Base-by-base conservation (phyloP, 2,329 filamentous ascomycete species). In the Colletotrichum horii region DNA sequence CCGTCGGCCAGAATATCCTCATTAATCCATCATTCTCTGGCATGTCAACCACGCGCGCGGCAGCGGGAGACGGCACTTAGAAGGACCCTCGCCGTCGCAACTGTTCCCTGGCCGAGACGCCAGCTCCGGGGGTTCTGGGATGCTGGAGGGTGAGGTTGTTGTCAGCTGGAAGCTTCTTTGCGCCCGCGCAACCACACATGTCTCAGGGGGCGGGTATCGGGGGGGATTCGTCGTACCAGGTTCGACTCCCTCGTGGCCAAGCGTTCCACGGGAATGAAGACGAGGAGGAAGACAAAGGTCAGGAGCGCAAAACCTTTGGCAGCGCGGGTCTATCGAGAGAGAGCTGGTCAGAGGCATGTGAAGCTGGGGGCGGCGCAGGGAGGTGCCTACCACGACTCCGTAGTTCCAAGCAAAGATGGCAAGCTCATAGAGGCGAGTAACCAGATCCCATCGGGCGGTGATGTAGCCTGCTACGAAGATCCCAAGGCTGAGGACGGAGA, bases 391-490 rank as follows among this genome's bases (percentile, higher is more conserved):
- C 84, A 98, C 94, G 82, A 99, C 97, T 83, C 96, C 96, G 95
- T 98, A 95, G 85, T 98, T 95, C 96, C 96, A 98, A 80, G 97
- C 97, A 85, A 98, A 99, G 79, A 98, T 94, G 80, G 95, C 94
- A 82, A 99, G 92, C 87, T 99, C 96, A 93, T 98, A 98, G 81
- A 98, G 91, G 82, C 96, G 94, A 81, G 96, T 98, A 80, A 98
- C 96, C 78, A 99, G 93, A 87, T 98, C 97, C 96, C 97, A 99
- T 90, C 97, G 94, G 84, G 97, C 97, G 87, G 97, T 99, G 85
- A 96, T 98, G 91, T 99, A 99, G 86, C 97, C 97, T 88, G 97
- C 96, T 91, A 98, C 94, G 89, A 99, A 99, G 89, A 99, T 98
- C 88, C 94, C 96, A 88, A 98, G 93, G 83, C 96, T 98, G 86